Evolutionary conservation across 2,329 filamentous ascomycete species (phyloP).

Genomic region (Myriangium duriaei): DNA sequence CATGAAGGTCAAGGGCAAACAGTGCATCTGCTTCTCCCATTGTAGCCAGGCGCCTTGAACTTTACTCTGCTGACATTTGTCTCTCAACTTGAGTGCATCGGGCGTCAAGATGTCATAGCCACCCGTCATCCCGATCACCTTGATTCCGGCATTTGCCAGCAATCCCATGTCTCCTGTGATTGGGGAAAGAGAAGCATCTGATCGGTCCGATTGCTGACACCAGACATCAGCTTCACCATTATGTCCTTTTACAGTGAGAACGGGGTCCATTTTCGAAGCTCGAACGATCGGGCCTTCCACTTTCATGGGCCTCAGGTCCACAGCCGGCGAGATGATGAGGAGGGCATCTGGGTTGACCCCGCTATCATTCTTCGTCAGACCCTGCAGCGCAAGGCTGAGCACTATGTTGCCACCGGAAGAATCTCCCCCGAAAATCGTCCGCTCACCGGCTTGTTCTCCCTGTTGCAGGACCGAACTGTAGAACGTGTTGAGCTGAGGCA

Average conservation of each 20-base stretch:
- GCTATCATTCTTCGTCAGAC: slow-evolving; percentile 22
- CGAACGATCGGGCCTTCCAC: not conserved
- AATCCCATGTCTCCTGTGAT: slow-evolving; percentile 29
- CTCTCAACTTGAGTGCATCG: slow-evolving; percentile 38
- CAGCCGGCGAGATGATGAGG: slow-evolving; percentile 37
- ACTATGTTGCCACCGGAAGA: slow-evolving; percentile 44
- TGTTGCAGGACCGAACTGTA: slow-evolving; percentile 31
- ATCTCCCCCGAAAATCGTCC: slow-evolving; percentile 41
- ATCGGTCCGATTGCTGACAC: slow-evolving; percentile 28
- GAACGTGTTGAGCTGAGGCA: slow-evolving; percentile 36
- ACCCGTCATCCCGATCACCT: slow-evolving; percentile 41
- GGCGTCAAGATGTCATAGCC: slow-evolving; percentile 42
- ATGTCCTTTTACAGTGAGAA: slow-evolving; percentile 32
- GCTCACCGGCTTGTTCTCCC: slow-evolving; percentile 28
- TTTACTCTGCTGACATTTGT: slow-evolving; percentile 31
- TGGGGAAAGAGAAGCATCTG: slow-evolving; percentile 38
- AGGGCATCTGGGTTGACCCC: slow-evolving; percentile 24
- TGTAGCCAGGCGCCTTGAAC: slow-evolving; percentile 44
- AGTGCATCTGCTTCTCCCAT: slow-evolving; percentile 51
- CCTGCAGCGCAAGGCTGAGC: slow-evolving; percentile 29
- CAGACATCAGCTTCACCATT: slow-evolving; percentile 31
- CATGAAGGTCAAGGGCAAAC: slow-evolving; percentile 39
- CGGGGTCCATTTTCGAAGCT: slow-evolving; percentile 30
- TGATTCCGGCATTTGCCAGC: slow-evolving; percentile 29
- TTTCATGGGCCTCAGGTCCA: slow-evolving; percentile 32